Evolutionary conservation across 1,284 basidiomycete genomes (phyloP).

Genomic region (Golubevia pallescens): DNA sequence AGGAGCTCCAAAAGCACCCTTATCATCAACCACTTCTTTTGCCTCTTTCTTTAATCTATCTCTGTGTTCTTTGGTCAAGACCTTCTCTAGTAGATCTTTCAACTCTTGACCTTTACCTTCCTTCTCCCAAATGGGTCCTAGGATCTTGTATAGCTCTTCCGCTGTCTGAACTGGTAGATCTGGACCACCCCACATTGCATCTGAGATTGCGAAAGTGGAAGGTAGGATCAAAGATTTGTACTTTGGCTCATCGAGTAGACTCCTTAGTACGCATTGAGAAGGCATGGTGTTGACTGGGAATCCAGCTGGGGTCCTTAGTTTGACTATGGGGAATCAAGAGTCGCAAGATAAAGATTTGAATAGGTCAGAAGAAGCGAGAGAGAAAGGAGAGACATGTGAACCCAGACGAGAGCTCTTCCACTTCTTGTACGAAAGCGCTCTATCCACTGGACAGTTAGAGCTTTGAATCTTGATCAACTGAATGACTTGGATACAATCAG

Average conservation of each 20-base stretch:
- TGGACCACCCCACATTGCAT: constrained; percentile 35
- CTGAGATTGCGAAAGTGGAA: constrained; percentile 25
- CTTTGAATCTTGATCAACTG: constrained; percentile 6
- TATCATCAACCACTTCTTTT: constrained; percentile 12
- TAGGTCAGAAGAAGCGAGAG: not conserved
- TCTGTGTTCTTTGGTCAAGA: constrained; percentile 14
- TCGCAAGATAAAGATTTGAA: constrained; percentile 1
- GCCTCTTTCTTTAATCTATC: constrained; percentile 15
- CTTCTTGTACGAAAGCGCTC: too few relatives aligned
- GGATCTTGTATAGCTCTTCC: constrained; percentile 23
- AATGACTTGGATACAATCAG: not conserved
- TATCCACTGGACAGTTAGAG: not conserved
- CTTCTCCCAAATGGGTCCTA: constrained; percentile 7
- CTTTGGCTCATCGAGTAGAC: constrained; percentile 12
- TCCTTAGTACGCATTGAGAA: constrained; percentile 32
- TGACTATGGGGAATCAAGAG: constrained; percentile 3
- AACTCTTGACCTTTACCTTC: too few relatives aligned
- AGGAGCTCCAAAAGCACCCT: constrained; percentile 39
- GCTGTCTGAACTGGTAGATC: constrained; percentile 19
- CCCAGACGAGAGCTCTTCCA: too few relatives aligned
- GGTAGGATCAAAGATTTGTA: constrained; percentile 9
- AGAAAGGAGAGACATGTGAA: too few relatives aligned
- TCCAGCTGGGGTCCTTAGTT: constrained; percentile 24
- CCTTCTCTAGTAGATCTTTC: constrained; percentile 13
- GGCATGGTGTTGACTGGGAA: constrained; percentile 53